phyloP scores from a whole-genome alignment of 1,284 basidiomycete species.

The Golubevia sp. region DNA sequence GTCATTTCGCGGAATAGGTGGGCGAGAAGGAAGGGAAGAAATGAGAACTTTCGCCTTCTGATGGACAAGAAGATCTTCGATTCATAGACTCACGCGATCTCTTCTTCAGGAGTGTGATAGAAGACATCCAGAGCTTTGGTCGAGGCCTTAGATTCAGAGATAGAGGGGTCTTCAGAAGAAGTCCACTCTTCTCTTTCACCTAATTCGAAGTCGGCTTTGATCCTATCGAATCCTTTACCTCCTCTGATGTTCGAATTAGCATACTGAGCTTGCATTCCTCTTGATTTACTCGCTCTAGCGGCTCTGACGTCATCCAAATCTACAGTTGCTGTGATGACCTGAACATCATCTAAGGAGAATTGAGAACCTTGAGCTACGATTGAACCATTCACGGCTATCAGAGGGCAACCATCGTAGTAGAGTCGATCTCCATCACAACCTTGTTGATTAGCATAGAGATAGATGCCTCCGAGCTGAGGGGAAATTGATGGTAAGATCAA shows the following conservation, averaged over 20 bases:
- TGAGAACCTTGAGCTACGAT: constrained; percentile 94
- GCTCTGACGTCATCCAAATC: constrained; percentile 93
- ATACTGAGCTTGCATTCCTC: constrained; percentile 85
- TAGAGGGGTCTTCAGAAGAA: not conserved
- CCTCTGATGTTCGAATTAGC: constrained; percentile 76
- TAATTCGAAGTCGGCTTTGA: constrained; percentile 64
- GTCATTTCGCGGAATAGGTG: not conserved
- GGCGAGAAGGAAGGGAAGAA: not conserved
- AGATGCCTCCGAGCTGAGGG: constrained; percentile 84
- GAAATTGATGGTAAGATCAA: not conserved
- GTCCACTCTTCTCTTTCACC: constrained; percentile 61
- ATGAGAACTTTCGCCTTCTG: too few relatives aligned
- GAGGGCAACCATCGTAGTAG: constrained; percentile 95
- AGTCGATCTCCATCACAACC: constrained; percentile 96
- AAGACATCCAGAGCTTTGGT: constrained; percentile 66
- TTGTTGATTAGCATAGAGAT: constrained; percentile 98
- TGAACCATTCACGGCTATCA: constrained; percentile 91
- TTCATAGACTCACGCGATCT: constrained; percentile 79
- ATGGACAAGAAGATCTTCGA: not conserved
- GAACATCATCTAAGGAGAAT: constrained; percentile 92
- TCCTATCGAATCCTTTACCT: constrained; percentile 73
- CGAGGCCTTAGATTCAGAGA: constrained; percentile 18
- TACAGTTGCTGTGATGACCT: constrained; percentile 91
- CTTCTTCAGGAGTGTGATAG: constrained; percentile 90
- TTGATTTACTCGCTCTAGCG: constrained; percentile 74